A percentile compares a stretch with the other conserved stretches of the same genome.
phyloP scores from a whole-genome alignment of 2,329 filamentous ascomycete species.

The Calonectria henricotiae region DNA sequence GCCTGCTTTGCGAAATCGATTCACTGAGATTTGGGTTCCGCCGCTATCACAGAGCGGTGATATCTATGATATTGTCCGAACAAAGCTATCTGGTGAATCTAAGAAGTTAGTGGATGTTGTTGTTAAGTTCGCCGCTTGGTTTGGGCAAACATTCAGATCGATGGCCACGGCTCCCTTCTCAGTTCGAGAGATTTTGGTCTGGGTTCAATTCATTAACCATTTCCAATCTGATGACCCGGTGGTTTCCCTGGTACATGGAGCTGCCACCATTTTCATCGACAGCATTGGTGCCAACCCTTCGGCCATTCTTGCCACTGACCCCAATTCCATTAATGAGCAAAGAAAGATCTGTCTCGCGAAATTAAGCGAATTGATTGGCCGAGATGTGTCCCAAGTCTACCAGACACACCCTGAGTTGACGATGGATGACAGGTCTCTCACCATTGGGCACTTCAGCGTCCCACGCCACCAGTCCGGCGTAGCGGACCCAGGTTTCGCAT shows the following conservation, averaged over 20 bases:
- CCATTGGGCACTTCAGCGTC: slow-evolving; percentile 84
- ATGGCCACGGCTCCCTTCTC: slow-evolving; percentile 85
- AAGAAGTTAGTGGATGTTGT: slow-evolving; percentile 77
- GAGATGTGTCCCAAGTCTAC: slow-evolving; percentile 78
- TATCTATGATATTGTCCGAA: slow-evolving; percentile 86
- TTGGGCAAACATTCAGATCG: slow-evolving; percentile 85
- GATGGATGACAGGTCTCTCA: slow-evolving; percentile 68
- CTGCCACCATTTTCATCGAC: slow-evolving; percentile 95
- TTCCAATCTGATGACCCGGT: slow-evolving; percentile 66
- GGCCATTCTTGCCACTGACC: slow-evolving; percentile 82
- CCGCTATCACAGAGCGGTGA: slow-evolving; percentile 88
- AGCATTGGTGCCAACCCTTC: slow-evolving; percentile 96
- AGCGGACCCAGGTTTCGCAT: slow-evolving; percentile 67
- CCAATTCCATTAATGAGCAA: slow-evolving; percentile 80
- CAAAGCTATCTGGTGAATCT: slow-evolving; percentile 76
- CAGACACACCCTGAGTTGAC: slow-evolving; percentile 73
- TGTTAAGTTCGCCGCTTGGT: slow-evolving; percentile 93
- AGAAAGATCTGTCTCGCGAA: slow-evolving; percentile 81
- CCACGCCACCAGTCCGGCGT: slow-evolving; percentile 64
- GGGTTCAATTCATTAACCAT: slow-evolving; percentile 93
- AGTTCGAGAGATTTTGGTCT: slow-evolving; percentile 91
- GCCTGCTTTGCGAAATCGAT: slow-evolving; percentile 93
- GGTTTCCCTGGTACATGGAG: slow-evolving; percentile 81
- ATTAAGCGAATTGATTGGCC: slow-evolving; percentile 77
- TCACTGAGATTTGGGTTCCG: slow-evolving; percentile 99